These are phyloP conservation scores for Exserohilum turcica DNA, from an alignment of 2,329 filamentous ascomycete genomes.

Conservation along the genomic window DNA sequence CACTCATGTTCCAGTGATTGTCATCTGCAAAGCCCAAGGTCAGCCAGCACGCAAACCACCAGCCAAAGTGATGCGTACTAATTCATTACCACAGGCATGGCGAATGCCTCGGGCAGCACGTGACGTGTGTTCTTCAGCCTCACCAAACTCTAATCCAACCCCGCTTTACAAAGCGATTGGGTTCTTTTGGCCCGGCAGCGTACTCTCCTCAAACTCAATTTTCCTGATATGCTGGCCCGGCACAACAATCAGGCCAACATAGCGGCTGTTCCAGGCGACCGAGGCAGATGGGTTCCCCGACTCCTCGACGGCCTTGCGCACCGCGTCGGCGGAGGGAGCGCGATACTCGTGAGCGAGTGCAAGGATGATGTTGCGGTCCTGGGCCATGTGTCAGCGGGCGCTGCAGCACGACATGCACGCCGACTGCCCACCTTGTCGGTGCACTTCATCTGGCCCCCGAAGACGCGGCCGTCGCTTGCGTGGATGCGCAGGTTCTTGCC, in stretches of 20 bases:
- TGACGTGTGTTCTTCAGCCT: neutral
- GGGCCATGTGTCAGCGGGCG: conserved; percentile 9
- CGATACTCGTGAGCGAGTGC: conserved; percentile 89
- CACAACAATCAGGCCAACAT: conserved; percentile 86
- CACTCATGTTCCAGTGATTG: neutral
- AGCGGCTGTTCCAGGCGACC: conserved; percentile 80
- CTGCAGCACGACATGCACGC: neutral
- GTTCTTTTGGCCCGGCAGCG: conserved; percentile 30
- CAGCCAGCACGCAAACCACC: neutral
- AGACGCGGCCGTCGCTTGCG: conserved; percentile 83
- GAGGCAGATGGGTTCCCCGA: conserved; percentile 54
- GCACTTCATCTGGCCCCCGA: conserved; percentile 90
- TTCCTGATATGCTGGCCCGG: conserved; percentile 84
- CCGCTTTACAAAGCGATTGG: conserved; percentile 25
- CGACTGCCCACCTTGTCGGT: conserved; percentile 75
- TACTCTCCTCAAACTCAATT: conserved; percentile 79
- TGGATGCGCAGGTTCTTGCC: conserved; percentile 80
- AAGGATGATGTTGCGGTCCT: conserved; percentile 90
- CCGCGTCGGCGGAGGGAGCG: conserved; percentile 60
- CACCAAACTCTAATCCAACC: neutral
- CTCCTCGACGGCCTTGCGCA: conserved; percentile 43
- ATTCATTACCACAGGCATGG: too few relatives aligned
- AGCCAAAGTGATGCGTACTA: neutral
- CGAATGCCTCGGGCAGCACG: neutral
- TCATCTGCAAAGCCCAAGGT: neutral